A percentile compares a stretch with the other conserved stretches of the same genome.
phyloP scores from a whole-genome alignment of 352 stramenopile genomes.

The Globisporangium middletonii region DNA sequence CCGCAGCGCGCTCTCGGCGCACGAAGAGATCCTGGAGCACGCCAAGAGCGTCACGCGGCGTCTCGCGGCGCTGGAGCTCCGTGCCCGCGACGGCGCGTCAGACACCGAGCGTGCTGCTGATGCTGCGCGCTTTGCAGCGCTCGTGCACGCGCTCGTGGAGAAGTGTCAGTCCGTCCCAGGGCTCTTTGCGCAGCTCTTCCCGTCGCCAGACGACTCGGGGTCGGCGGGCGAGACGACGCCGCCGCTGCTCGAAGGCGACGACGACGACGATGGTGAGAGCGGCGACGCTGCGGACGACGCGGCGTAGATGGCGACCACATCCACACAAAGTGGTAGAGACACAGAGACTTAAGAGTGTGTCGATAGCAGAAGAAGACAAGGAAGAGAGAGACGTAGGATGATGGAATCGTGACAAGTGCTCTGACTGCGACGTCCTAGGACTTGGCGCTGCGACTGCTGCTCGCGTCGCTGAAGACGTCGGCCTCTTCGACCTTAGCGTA shows the following conservation, averaged over 20 bases:
- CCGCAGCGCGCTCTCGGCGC: conserved; percentile 47
- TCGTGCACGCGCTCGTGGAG: conserved; percentile 54
- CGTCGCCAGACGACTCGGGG: conserved; percentile 31
- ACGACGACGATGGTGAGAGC: not conserved
- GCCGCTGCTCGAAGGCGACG: conserved; percentile 11
- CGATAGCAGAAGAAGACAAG: no score
- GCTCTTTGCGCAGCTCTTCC: conserved; percentile 53
- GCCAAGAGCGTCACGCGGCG: conserved; percentile 53
- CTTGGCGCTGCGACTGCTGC: conserved; percentile 13
- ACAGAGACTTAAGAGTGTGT: no score
- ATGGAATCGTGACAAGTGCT: not conserved
- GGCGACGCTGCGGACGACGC: conserved; percentile 1
- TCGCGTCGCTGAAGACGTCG: conserved; percentile 23
- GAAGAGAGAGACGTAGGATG: not conserved
- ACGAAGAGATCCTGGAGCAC: conserved; percentile 75
- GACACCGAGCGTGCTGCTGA: no score
- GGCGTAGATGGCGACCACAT: not conserved
- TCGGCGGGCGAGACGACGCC: conserved; percentile 18
- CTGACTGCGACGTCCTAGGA: not conserved
- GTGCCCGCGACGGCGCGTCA: not conserved
- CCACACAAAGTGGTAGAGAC: no score
- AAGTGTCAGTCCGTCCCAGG: conserved; percentile 40
- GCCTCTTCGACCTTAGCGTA: conserved; percentile 63
- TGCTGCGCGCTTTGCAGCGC: conserved; percentile 9
- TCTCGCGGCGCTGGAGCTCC: conserved; percentile 31